Conservation (phyloP, 2,329 filamentous ascomycete genomes). For the Trichoderma semiorbis region DNA sequence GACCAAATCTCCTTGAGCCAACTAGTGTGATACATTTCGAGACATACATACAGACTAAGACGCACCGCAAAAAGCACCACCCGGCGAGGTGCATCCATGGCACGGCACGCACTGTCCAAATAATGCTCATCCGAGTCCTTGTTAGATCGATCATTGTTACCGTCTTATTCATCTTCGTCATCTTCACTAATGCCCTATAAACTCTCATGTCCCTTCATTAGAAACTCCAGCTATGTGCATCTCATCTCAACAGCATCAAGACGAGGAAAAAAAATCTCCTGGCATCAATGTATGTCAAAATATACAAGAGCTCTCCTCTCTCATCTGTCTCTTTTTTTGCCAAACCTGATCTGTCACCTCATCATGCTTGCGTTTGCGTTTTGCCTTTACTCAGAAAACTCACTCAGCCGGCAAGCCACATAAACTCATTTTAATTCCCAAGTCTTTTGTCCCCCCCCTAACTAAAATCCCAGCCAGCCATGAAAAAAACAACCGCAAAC, state of each 20-base stretch:
- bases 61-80: not conserved
- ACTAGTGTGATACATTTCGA: constrained; percentile 4
- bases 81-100: not conserved
- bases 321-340: not conserved
- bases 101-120: not conserved
- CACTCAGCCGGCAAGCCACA: not conserved
- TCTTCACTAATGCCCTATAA: not conserved
- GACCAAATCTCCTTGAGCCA: not conserved
- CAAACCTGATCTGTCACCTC: not conserved
- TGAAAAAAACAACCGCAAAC: not conserved
- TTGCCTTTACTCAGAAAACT: not conserved
- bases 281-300: not conserved
- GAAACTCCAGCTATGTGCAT: not conserved
- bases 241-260: not conserved
- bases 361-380: not conserved
- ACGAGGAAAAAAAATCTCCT: not conserved
- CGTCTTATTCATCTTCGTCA: not conserved
- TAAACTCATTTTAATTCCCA: not conserved
- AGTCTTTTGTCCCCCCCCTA: not conserved
- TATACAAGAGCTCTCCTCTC: not conserved
- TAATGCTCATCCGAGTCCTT: not conserved
- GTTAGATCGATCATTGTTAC: not conserved
- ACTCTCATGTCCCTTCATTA: not conserved
- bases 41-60: constrained; percentile 1
- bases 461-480: not conserved